Evolutionary conservation across 306 rosid species (phyloP).

Genomic region (Dalbergia cochinchinensis): DNA sequence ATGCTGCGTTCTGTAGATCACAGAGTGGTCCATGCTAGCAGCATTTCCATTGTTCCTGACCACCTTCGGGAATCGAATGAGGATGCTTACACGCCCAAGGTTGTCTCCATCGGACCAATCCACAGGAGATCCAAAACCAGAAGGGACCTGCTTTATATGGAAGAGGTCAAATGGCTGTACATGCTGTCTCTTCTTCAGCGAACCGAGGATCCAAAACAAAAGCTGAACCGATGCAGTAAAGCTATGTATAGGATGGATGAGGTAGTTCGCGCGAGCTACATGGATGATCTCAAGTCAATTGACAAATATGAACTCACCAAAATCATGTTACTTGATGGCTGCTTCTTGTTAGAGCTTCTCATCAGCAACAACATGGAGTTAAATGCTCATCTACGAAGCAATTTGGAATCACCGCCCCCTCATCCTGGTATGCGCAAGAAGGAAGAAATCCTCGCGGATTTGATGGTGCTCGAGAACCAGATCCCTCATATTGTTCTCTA

Average conservation of each 20-base stretch:
- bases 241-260: not conserved
- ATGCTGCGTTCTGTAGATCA: not conserved
- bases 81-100: slow-evolving; percentile 10
- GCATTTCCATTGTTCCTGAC: not conserved
- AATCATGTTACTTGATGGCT: slow-evolving; percentile 7
- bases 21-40: not conserved
- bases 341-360: slow-evolving; percentile 19
- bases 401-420: not conserved
- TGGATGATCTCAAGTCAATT: too few species aligned
- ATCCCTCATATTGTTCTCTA: not conserved
- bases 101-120: slow-evolving; percentile 8
- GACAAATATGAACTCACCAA: not conserved
- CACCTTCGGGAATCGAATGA: too few species aligned
- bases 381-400: not conserved
- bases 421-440: not conserved
- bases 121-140: not conserved
- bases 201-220: rapidly evolving
- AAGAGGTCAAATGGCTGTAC: not conserved
- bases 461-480: not conserved
- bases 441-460: not conserved
- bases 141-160: not conserved
- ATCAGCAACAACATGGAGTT: not conserved
- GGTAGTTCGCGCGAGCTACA: not conserved
- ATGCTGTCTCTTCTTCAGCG: not conserved
- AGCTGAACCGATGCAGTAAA: not conserved